Conservation (phyloP, 176 grass and related monocot genomes). For the Avena atlantica region DNA sequence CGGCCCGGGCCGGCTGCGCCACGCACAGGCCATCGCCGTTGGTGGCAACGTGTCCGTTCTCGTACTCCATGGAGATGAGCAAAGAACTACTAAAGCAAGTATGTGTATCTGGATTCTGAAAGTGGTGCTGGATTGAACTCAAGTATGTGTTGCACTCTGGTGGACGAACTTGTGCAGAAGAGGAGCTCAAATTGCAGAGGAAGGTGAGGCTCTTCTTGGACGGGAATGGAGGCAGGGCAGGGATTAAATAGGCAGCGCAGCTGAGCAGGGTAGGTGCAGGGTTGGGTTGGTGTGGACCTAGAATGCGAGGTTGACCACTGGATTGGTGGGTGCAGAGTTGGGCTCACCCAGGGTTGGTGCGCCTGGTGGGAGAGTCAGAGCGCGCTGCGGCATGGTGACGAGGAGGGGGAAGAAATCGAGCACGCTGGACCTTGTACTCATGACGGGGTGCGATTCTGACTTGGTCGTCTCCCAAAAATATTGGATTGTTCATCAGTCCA, state of each 20-base stretch:
- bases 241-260: slow-evolving; percentile 60
- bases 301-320: background rate
- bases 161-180: slow-evolving; percentile 1
- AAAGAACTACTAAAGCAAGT: background rate
- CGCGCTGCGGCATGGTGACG: background rate
- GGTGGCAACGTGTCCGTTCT: slow-evolving; percentile 14
- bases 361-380: background rate
- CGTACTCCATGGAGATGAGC: slow-evolving; percentile 32
- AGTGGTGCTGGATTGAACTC: background rate
- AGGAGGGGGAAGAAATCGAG: background rate
- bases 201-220: slow-evolving; percentile 45
- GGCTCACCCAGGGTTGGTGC: background rate
- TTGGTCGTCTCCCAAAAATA: background rate
- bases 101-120: background rate
- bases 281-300: slow-evolving; percentile 35
- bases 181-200: slow-evolving; percentile 35
- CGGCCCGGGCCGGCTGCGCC: slow-evolving; percentile 9
- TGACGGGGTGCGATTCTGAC: background rate
- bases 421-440: background rate
- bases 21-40: slow-evolving; percentile 47
- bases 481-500: background rate
- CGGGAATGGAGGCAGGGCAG: slow-evolving; percentile 7
- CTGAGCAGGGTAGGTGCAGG: background rate
- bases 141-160: background rate
- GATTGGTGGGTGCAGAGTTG: background rate